Base-by-base conservation (phyloP, 129 eudicot genomes). In the Dittrichia graveolens region DNA sequence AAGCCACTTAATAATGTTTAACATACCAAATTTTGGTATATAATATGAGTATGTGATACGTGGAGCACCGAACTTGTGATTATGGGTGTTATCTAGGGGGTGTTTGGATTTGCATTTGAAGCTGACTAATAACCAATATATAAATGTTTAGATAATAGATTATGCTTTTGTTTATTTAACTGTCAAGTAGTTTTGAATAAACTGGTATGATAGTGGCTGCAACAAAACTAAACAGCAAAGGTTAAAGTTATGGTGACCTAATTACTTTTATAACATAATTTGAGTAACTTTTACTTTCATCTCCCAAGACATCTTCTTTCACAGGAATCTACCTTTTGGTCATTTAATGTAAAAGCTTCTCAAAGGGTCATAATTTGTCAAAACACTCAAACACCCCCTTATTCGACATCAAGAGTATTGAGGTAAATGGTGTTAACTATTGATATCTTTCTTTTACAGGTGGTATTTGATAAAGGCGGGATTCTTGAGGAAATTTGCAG, bases 401-500 rank as follows among this genome's bases (percentile, higher is more conserved):
- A 24, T 24, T 24, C 31, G 31, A 24, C 31, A 24, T 8, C 12
- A 46, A 46, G 50, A 46, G 11, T 46, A 46, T 4, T 8, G 50
- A 14, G 16, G 7, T 9, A 15, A 54, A 52, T 39, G 16, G 12
- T 52, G 15, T 53, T 52, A 53, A 15, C 11, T 43, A 38, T 47
- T 71, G 15, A 0, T 63, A 2, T 58, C 5, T 67, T 46, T 60
- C 4, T 4, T 16, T 58, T 54, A 0, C 81, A 94, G 98, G 98
- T 90, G 55, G 99, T 90, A 50, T 90, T 94, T 70, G 99, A 82
- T 59, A 83, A 94, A 84, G 86, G 68, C 13, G 99, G 99, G 14
- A 81, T 88, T 67, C 96, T 94, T 57, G 99, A 88, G 82, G 84
- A 82, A 81, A 88, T 88, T 37, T 73, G 86, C 81, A 66, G 81